A percentile compares a stretch with the other conserved stretches of the same genome.
Evolutionary conservation across 192 early-diverging fungal genomes (phyloP).

Genomic region (Gryganskiella cystojenkinii): DNA sequence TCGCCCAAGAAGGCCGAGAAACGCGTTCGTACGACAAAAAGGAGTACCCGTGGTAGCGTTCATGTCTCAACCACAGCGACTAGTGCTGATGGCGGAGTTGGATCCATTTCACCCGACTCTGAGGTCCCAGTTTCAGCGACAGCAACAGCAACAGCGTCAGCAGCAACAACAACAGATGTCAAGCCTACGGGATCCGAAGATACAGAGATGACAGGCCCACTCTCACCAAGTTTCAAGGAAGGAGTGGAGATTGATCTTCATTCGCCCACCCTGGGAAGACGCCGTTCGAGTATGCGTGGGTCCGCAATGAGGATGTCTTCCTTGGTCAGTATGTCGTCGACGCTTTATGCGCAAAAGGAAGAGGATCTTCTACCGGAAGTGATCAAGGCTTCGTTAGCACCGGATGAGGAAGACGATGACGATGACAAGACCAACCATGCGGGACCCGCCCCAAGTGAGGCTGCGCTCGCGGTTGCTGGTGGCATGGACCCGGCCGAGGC

Average conservation of each 20-base stretch:
- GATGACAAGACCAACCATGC: constrained; percentile 33
- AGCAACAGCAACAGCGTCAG: neutral
- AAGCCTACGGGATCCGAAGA: neutral
- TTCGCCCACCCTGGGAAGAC: constrained; percentile 36
- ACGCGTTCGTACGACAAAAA: constrained; percentile 35
- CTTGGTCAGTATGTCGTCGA: constrained; percentile 49
- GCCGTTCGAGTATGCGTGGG: constrained; percentile 50
- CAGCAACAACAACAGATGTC: neutral
- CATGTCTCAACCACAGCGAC: constrained; percentile 19
- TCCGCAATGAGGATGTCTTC: constrained; percentile 48
- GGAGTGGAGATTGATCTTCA: constrained; percentile 45
- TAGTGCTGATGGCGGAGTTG: neutral
- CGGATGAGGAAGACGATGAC: constrained; percentile 46
- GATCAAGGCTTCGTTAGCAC: constrained; percentile 10
- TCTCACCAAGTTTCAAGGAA: constrained; percentile 22
- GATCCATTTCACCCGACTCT: no score
- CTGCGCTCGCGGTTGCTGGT: constrained; percentile 44
- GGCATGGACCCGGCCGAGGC: constrained; percentile 47
- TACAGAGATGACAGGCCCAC: constrained; percentile 15
- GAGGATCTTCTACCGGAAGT: constrained; percentile 39
- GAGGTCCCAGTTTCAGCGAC: no score
- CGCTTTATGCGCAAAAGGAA: constrained; percentile 40
- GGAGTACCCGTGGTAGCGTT: constrained; percentile 23
- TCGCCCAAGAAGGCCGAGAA: neutral
- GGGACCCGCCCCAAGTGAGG: constrained; percentile 44